Evolutionary conservation across 768 basidiomycete species (phyloP).

Genomic region (Hygrocybe punicea): DNA sequence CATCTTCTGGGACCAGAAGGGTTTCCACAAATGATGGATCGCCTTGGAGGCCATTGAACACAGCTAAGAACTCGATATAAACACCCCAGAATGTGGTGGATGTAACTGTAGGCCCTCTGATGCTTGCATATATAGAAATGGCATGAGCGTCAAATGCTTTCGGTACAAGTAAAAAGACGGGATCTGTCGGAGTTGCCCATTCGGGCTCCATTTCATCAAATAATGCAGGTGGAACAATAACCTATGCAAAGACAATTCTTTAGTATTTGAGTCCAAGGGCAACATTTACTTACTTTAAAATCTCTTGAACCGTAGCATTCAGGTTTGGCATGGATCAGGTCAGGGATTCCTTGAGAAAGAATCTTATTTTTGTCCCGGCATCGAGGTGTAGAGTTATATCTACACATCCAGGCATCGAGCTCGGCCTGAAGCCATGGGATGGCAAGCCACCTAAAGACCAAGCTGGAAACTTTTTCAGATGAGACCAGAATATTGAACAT

Average conservation of each 20-base stretch:
- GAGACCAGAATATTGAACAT: slow-evolving; percentile 1
- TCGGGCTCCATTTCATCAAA: slow-evolving; percentile 18
- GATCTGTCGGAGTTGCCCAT: slow-evolving; percentile 33
- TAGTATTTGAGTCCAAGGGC: no score
- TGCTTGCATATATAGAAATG: slow-evolving; percentile 13
- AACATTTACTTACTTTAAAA: slow-evolving; percentile 10
- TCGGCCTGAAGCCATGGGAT: slow-evolving; percentile 39
- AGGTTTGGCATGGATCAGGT: slow-evolving; percentile 27
- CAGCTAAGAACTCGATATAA: not conserved
- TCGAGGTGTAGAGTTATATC: slow-evolving; percentile 20
- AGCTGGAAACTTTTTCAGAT: slow-evolving; percentile 15
- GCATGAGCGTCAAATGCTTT: slow-evolving; percentile 23
- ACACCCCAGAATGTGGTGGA: slow-evolving; percentile 21
- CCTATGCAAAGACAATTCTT: not conserved
- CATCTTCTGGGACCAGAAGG: not conserved
- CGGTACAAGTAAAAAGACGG: slow-evolving; percentile 37
- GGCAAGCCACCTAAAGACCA: slow-evolving; percentile 19
- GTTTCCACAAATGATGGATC: not conserved
- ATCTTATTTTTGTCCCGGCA: slow-evolving; percentile 31
- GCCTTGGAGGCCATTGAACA: not conserved
- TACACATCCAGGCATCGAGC: slow-evolving; percentile 28
- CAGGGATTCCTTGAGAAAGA: slow-evolving; percentile 38
- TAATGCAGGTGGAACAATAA: slow-evolving; percentile 15
- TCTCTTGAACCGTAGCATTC: slow-evolving; percentile 18
- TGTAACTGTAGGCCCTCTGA: slow-evolving; percentile 24